Evolutionary conservation across 2,329 filamentous ascomycete species (phyloP), one percentile per base, ranked within the genome.

Genomic region (Emericellopsis cladophorae): DNA sequence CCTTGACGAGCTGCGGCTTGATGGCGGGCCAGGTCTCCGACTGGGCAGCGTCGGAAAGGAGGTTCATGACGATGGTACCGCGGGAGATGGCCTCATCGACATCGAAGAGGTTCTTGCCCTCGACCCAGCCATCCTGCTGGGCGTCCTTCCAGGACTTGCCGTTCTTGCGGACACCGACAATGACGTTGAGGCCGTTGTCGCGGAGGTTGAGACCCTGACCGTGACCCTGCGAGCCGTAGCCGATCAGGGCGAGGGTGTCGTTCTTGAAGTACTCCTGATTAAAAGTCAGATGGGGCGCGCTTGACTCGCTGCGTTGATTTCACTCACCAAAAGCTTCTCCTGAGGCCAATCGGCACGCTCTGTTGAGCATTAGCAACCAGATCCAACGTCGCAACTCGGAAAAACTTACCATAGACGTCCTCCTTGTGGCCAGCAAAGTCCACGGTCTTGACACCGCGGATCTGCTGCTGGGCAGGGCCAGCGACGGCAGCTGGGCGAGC

Each of bases 101-200:
- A 57, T 95, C 90, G 72, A 98, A 98, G 55, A 98, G 80, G 80
- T 95, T 98, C 79, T 90, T 94, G 67, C 89, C 92, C 59, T 87
- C 83, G 44, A 96, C 81, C 92, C 92, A 98, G 70, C 92, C 92
- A 68, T 98, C 92, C 70, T 94, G 81, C 60, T 86, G 66, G 56
- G 92, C 92, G 66, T 98, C 92, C 72, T 95, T 88, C 92, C 92
- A 98, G 55, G 92, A 96, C 64, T 89, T 80, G 64, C 92, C 92
- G 68, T 92, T 83, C 83, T 96, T 96, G 62, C 92, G 85, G 62
- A 98, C 92, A 76, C 92, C 92, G 57, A 98, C 77, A 62, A 98
- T 95, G 70, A 98, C 92, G 67, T 96, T 96, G 55, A 98, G 79
- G 64, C 92, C 92, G 73, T 98, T 95, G 79, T 98, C 92, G 69